These are phyloP conservation scores for Takakia lepidozioides DNA, from an alignment of 225 moss, liverwort and hornwort species.

Conservation along the genomic window DNA sequence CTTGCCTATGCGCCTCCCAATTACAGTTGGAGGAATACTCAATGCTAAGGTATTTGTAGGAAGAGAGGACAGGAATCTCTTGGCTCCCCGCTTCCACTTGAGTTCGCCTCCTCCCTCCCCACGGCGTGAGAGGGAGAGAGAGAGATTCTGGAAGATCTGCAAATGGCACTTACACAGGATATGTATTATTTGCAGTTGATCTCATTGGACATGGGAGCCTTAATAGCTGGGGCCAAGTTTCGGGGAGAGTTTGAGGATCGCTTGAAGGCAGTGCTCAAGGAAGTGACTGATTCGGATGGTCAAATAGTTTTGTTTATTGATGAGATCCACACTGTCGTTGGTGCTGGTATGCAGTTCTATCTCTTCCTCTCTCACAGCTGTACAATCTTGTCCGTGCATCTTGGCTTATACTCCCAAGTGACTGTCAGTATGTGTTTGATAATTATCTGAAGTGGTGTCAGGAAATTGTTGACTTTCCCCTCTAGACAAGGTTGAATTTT, in stretches of 20 bases:
- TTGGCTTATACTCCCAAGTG: too few species aligned
- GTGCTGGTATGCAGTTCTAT: constrained; percentile 49
- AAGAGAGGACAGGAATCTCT: too few species aligned
- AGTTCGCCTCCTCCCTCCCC: too few species aligned
- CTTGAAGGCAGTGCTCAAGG: constrained; percentile 82
- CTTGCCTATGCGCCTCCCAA: too few species aligned
- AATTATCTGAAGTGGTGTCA: background rate
- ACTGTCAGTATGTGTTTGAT: too few species aligned
- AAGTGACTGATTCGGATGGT: constrained; percentile 88
- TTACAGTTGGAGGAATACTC: too few species aligned
- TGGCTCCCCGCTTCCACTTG: too few species aligned
- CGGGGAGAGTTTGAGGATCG: constrained; percentile 96
- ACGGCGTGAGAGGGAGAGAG: too few species aligned
- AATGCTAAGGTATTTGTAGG: too few species aligned
- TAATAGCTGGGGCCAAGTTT: constrained; percentile 92
- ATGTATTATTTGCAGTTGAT: constrained; percentile 55
- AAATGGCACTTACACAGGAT: background rate
- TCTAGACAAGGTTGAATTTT: background rate
- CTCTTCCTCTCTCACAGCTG: background rate
- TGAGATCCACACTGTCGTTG: constrained; percentile 96
- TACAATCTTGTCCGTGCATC: too few species aligned
- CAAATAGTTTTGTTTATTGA: constrained; percentile 89
- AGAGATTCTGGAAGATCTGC: background rate
- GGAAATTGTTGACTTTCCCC: too few species aligned
- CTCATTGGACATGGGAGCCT: constrained; percentile 88